These are phyloP conservation scores for Gossypium longicalyx DNA, from an alignment of 345 rosid species.

Conservation along the genomic window DNA sequence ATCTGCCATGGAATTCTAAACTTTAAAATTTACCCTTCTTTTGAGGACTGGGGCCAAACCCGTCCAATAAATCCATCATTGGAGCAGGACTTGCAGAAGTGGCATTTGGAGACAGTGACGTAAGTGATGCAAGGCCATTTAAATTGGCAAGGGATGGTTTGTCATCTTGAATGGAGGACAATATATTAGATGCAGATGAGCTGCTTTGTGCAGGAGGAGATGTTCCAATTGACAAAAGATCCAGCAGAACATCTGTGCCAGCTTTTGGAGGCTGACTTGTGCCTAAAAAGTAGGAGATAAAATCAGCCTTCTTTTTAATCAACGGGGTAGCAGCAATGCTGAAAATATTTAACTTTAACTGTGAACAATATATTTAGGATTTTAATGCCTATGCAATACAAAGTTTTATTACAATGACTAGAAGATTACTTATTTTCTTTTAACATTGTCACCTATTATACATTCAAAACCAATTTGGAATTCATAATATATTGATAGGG, in stretches of 20 bases:
- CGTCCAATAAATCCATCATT: conserved; percentile 82
- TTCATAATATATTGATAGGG: neutral
- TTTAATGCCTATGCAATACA: neutral
- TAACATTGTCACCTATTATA: neutral
- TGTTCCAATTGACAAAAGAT: conserved; percentile 84
- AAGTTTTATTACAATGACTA: neutral
- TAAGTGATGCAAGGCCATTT: conserved; percentile 47
- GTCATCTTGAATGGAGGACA: conserved; percentile 46
- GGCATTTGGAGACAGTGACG: conserved; percentile 34
- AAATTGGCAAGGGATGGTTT: conserved; percentile 35
- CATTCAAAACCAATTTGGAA: neutral
- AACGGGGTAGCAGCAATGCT: neutral
- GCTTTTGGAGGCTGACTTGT: conserved; percentile 60
- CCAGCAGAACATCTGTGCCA: conserved; percentile 76
- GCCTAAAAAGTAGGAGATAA: conserved; percentile 29
- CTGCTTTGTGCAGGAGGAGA: conserved; percentile 53
- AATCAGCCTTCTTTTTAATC: neutral
- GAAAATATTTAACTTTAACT: neutral
- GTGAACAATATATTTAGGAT: neutral
- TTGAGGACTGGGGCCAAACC: conserved; percentile 57
- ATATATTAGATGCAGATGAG: conserved; percentile 51
- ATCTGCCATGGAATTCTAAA: conserved; percentile 14
- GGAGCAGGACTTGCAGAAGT: conserved; percentile 44
- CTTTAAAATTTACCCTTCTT: conserved; percentile 48
- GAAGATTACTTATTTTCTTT: neutral